Conservation (phyloP, 495 filamentous ascomycete genomes). For the Penicillium parvum region DNA sequence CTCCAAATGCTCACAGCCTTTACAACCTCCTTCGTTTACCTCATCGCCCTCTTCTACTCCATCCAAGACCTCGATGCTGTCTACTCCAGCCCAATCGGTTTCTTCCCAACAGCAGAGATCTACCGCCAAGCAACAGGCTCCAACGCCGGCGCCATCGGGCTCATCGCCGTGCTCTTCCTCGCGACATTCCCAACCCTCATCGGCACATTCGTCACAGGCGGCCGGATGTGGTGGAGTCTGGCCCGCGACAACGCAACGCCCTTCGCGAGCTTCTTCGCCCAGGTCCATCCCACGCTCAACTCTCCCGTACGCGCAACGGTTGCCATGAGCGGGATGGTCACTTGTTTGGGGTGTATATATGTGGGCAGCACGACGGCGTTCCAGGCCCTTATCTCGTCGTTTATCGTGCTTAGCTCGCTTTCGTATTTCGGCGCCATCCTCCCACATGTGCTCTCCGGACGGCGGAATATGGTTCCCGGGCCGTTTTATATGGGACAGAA, state of each 20-base stretch:
- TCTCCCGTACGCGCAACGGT: constrained; percentile 59
- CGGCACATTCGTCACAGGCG: constrained; percentile 63
- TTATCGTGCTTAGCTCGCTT: constrained; percentile 67
- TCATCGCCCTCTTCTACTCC: constrained; percentile 51
- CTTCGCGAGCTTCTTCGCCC: constrained; percentile 30
- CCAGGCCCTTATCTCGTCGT: constrained; percentile 64
- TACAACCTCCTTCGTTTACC: constrained; percentile 38
- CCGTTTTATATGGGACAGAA: constrained; percentile 62
- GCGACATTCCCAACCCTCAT: constrained; percentile 55
- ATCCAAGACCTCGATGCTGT: constrained; percentile 60
- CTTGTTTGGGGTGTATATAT: constrained; percentile 64
- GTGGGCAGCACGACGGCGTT: constrained; percentile 67
- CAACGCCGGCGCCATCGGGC: constrained; percentile 52
- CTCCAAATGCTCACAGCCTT: constrained; percentile 57
- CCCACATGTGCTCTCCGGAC: constrained; percentile 59
- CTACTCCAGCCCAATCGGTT: constrained; percentile 45
- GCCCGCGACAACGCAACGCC: constrained; percentile 60
- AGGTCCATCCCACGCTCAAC: constrained; percentile 38
- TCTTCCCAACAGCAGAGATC: constrained; percentile 68
- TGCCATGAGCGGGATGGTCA: constrained; percentile 55
- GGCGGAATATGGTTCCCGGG: constrained; percentile 59
- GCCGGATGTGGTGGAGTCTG: constrained; percentile 72
- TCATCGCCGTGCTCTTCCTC: constrained; percentile 51
- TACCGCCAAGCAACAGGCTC: constrained; percentile 68
- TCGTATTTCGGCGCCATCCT: constrained; percentile 70